Evolutionary conservation across 148 eudicot genomes (phyloP), one percentile per base, ranked within the genome.

Genomic region (Vaccinium myrtillus): DNA sequence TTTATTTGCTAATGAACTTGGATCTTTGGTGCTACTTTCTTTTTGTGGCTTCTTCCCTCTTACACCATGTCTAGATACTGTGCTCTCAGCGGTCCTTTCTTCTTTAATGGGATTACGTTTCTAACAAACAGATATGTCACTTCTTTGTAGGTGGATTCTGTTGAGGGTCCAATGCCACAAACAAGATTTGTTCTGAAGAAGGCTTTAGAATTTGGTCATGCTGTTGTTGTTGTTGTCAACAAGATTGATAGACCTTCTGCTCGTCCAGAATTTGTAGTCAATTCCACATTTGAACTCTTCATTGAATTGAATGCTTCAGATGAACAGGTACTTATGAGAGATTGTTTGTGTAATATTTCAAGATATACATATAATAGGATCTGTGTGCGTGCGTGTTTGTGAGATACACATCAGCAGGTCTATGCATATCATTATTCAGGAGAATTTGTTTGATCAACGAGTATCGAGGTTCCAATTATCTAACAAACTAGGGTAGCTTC

Each of bases 111-210:
- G 71, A 54, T 67, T 27, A 21, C 80, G 36, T 65, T 50, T 79
- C 79, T 76, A 21, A 81, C 55, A 19, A 53, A 59, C 75, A 70
- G 14, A 50, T 70, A 43, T 83, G 80, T 84, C 78, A 82, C 39
- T 59, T 53, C 51, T 79, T 87, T 91, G 88, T 86, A 95, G 98
- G 98, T 97, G 50, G 99, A 97, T 88, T 97, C 99, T 71, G 99
- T 97, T 80, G 99, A 97, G 93, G 99, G 99, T 85, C 99, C 99
- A 82, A 97, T 97, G 99, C 99, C 99, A 18, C 99, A 97, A 87
- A 97, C 99, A 84, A 91, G 99, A 83, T 97, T 97, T 88, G 99
- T 97, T 69, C 86, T 97, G 81, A 97, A 97, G 92, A 97, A 97
- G 88, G 99, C 99, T 74, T 88, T 97, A 61, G 99, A 97, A 89